Base-by-base conservation (phyloP, 352 stramenopile genomes). In the Phytophthora idaei region DNA sequence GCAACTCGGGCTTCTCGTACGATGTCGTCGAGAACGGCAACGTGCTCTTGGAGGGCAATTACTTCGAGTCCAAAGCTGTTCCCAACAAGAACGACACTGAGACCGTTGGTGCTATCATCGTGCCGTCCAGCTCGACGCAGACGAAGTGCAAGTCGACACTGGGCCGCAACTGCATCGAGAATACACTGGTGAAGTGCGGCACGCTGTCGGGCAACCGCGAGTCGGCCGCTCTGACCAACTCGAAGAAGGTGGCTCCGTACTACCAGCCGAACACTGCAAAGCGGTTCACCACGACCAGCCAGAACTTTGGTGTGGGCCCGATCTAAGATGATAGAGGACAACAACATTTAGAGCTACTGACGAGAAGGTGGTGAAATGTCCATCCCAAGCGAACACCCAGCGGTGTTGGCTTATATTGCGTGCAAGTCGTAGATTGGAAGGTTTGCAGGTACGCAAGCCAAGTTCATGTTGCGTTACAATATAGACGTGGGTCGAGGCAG, bases 1-100 rank as follows among this genome's bases (percentile, higher is more conserved):
- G 71, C 61, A 85, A 78, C 61, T 70, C 73, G 31, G 74, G 66
- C 15, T 65, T 62, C 59, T 74, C 68, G 47, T 84, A 78, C 50
- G 73, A 82, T n/a, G 57, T 81, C 21, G 55, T 57, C 12, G 56
- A 72, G 36, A 69, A 71, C 15, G 65, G 65, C 6, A 76, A 70
- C 41, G 74, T 81, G 50, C 63, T 85, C 4, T 48, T 70, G 25
- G 74, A 85, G 37, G 77, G 71, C 11, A 87, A 85, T 60, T 83
- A 74, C 71, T 80, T 83, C 53, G 73, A 87, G 61, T 46, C 69
- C 45, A 69, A 45, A 1, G 39, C 52, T 45, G 32, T 42, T 14
- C 52, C 61, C 14, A 69, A 58, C 53, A 55, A 57, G 51, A 47
- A 57, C 46, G 53, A 62, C 44, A 8, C 52, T 9, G 61, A 63